phyloP scores from a whole-genome alignment of 2,329 filamentous ascomycete genomes.

The Lachnellula suecica region DNA sequence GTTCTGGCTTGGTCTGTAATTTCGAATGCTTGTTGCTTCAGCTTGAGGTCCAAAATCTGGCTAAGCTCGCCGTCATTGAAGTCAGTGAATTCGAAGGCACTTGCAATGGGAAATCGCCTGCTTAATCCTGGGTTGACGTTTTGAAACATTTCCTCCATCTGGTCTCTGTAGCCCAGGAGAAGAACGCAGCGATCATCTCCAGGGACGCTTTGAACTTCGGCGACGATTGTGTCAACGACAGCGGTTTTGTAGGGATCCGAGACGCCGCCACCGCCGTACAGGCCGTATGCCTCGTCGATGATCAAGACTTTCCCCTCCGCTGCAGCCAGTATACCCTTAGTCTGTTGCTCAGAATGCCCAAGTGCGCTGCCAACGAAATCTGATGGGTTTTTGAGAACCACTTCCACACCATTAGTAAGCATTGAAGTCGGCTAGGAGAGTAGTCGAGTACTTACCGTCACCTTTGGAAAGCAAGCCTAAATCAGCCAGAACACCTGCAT shows the following conservation, averaged over 20 bases:
- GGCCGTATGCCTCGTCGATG: slow-evolving; percentile 81
- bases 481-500: slow-evolving; percentile 66
- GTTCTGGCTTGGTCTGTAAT: too few species aligned
- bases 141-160: slow-evolving; percentile 73
- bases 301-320: slow-evolving; percentile 73
- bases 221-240: slow-evolving; percentile 74
- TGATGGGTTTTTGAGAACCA: slow-evolving; percentile 69
- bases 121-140: too few species aligned
- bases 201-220: slow-evolving; percentile 66
- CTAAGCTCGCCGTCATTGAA: too few species aligned
- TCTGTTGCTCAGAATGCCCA: slow-evolving; percentile 68
- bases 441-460: slow-evolving; percentile 64
- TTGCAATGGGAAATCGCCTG: too few species aligned
- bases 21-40: too few species aligned
- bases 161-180: slow-evolving; percentile 66
- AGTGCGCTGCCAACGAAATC: slow-evolving; percentile 68
- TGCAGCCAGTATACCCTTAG: slow-evolving; percentile 67
- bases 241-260: slow-evolving; percentile 55
- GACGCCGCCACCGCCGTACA: slow-evolving; percentile 34
- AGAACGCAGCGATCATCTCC: slow-evolving; percentile 74
- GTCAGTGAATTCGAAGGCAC: too few species aligned
- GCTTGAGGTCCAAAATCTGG: too few species aligned
- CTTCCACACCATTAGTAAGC: slow-evolving; percentile 40
- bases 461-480: slow-evolving; percentile 66
- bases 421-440: too few species aligned